phyloP scores from a whole-genome alignment of 345 rosid species.

The Rubroshorea leprosula region DNA sequence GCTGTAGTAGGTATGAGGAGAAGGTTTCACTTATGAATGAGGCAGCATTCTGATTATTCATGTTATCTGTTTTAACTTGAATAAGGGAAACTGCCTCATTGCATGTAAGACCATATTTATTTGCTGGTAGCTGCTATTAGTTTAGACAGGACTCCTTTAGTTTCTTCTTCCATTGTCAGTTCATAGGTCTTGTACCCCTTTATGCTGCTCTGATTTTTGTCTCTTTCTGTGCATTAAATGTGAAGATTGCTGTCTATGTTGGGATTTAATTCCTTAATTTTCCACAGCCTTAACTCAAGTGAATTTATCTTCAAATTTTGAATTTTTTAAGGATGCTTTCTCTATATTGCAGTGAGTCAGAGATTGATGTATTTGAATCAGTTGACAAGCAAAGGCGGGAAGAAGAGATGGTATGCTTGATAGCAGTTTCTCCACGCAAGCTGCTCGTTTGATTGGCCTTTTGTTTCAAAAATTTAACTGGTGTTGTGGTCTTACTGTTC shows the following conservation, averaged over 20 bases:
- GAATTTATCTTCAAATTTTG: not conserved
- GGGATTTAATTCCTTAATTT: not conserved
- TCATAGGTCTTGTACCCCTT: not conserved
- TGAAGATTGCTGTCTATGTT: not conserved
- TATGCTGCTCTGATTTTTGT: no score
- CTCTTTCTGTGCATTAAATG: not conserved
- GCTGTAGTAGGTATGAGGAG: no score
- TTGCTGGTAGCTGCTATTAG: not conserved
- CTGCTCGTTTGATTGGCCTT: no score
- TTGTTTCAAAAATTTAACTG: constrained; percentile 7
- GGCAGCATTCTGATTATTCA: no score
- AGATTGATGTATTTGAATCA: constrained; percentile 86
- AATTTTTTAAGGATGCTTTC: not conserved
- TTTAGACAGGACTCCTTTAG: not conserved
- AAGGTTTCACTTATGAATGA: no score
- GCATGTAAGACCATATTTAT: not conserved
- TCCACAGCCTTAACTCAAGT: not conserved
- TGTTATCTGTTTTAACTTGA: not conserved
- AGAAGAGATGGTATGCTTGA: constrained; percentile 68
- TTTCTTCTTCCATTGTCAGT: not conserved
- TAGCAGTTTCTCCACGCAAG: no score
- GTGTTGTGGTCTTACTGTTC: constrained; percentile 5
- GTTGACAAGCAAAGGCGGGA: constrained; percentile 68
- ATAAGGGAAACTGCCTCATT: no score
- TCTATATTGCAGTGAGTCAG: constrained; percentile 57